Percentiles rank a stretch among this genome's conserved stretches.
These are phyloP conservation scores for Solanum etuberosum DNA, from an alignment of 257 asterid genomes.

Conservation along the genomic window DNA sequence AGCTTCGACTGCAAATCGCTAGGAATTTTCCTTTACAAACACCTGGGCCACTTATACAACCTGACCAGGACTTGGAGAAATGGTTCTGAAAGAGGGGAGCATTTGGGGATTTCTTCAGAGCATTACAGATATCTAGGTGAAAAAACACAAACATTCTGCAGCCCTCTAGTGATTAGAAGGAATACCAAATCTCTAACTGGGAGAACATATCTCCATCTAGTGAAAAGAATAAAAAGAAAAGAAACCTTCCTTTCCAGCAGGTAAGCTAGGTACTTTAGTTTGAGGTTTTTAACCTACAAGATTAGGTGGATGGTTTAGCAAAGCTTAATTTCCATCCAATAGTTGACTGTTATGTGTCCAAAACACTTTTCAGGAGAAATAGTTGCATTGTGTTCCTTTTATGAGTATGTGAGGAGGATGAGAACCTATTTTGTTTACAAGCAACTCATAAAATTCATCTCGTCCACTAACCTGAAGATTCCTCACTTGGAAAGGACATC, in stretches of 20 bases:
- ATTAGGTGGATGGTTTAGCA: background rate
- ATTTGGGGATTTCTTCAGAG: background rate
- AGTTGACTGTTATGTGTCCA: background rate
- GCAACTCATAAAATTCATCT: background rate
- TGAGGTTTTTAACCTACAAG: background rate
- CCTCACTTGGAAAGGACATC: conserved; percentile 90
- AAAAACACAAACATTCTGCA: background rate
- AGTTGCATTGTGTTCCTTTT: background rate
- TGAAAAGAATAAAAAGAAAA: background rate
- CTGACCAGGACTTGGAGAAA: background rate
- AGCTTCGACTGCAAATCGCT: background rate
- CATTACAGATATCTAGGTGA: background rate
- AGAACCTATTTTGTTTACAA: background rate
- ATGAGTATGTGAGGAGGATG: background rate
- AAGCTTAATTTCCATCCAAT: background rate
- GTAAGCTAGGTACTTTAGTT: background rate
- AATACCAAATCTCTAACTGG: background rate
- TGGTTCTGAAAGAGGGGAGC: background rate
- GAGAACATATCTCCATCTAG: background rate
- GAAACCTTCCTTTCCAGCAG: background rate
- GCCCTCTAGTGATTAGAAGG: background rate
- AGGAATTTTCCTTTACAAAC: background rate
- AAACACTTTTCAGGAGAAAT: background rate
- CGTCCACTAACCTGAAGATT: conserved; percentile 68
- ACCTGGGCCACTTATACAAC: background rate